phyloP scores from a whole-genome alignment of 495 filamentous ascomycete genomes.

The Penicillium paxilli region DNA sequence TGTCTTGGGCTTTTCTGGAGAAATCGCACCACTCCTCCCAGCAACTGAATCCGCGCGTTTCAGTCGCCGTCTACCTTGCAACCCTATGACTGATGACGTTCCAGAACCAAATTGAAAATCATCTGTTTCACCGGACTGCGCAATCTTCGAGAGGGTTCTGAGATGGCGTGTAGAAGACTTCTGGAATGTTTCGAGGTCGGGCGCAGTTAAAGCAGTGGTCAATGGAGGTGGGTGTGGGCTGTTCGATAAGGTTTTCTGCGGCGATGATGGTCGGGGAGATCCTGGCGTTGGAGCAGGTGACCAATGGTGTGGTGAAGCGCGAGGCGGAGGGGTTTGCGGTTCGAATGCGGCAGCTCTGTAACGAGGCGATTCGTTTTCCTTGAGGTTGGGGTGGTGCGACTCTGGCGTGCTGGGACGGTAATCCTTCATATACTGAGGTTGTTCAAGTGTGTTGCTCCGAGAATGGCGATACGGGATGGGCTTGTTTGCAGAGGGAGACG shows the following conservation, averaged over 20 bases:
- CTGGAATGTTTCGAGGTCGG: slow-evolving; percentile 75
- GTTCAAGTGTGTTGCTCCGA: slow-evolving; percentile 45
- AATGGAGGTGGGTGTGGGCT: slow-evolving; percentile 41
- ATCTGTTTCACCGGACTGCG: slow-evolving; percentile 68
- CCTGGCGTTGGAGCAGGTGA: slow-evolving; percentile 28
- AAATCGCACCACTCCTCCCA: slow-evolving; percentile 41
- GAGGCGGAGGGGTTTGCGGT: slow-evolving; percentile 32
- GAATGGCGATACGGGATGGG: slow-evolving; percentile 37
- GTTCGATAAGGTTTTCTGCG: slow-evolving; percentile 44
- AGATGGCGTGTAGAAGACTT: slow-evolving; percentile 87
- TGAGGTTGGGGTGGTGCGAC: slow-evolving; percentile 23
- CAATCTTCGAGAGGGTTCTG: slow-evolving; percentile 83
- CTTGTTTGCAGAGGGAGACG: slow-evolving; percentile 36
- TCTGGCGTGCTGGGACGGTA: slow-evolving; percentile 36
- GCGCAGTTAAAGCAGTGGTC: slow-evolving; percentile 54
- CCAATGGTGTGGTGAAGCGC: slow-evolving; percentile 31
- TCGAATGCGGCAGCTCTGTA: slow-evolving; percentile 21
- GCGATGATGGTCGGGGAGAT: slow-evolving; percentile 35
- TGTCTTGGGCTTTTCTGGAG: slow-evolving; percentile 49
- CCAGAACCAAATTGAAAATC: slow-evolving; percentile 76
- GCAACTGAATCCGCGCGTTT: slow-evolving; percentile 68
- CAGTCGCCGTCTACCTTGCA: slow-evolving; percentile 79
- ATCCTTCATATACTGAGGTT: slow-evolving; percentile 37
- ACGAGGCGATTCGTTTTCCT: slow-evolving; percentile 36
- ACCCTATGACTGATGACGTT: slow-evolving; percentile 79